Evolutionary conservation across 805 yeast genomes (phyloP).

Genomic region (Candida manassasensis): DNA sequence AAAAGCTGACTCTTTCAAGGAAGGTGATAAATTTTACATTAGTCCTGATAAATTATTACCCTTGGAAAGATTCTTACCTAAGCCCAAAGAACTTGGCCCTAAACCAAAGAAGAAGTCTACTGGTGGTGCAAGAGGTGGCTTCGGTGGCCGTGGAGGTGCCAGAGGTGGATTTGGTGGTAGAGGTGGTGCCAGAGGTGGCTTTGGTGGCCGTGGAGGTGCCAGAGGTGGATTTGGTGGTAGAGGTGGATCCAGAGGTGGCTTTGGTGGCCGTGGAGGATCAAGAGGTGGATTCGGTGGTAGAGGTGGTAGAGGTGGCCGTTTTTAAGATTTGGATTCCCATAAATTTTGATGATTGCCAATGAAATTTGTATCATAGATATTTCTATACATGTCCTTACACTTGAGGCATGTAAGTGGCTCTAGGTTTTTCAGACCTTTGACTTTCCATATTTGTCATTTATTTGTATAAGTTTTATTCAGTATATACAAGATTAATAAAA

Average conservation of each 20-base stretch:
- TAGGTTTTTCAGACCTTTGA: not conserved
- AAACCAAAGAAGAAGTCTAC: constrained; percentile 70
- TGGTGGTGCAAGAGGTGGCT: constrained; percentile 47
- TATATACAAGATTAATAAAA: constrained; percentile 1
- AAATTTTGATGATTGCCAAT: constrained; percentile 5
- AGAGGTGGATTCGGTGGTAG: constrained; percentile 27
- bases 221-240: constrained; percentile 33
- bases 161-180: constrained; percentile 38
- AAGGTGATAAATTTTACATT: constrained; percentile 93
- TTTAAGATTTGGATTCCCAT: constrained; percentile 7
- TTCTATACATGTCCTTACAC: not conserved
- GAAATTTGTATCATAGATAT: not conserved
- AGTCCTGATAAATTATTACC: constrained; percentile 95
- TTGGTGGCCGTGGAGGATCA: constrained; percentile 30
- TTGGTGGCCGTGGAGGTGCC: constrained; percentile 34
- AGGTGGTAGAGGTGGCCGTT: constrained; percentile 24
- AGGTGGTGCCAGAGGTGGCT: constrained; percentile 38
- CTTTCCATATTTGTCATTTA: not conserved
- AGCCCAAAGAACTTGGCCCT: constrained; percentile 85
- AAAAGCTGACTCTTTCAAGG: constrained; percentile 87
- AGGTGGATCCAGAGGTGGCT: constrained; percentile 33
- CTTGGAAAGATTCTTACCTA: constrained; percentile 93
- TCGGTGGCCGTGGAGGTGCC: constrained; percentile 34
- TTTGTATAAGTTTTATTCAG: constrained; percentile 1
- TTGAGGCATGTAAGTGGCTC: not conserved